Conservation (phyloP, 495 filamentous ascomycete species). For the Recurvomyces mirabilis region DNA sequence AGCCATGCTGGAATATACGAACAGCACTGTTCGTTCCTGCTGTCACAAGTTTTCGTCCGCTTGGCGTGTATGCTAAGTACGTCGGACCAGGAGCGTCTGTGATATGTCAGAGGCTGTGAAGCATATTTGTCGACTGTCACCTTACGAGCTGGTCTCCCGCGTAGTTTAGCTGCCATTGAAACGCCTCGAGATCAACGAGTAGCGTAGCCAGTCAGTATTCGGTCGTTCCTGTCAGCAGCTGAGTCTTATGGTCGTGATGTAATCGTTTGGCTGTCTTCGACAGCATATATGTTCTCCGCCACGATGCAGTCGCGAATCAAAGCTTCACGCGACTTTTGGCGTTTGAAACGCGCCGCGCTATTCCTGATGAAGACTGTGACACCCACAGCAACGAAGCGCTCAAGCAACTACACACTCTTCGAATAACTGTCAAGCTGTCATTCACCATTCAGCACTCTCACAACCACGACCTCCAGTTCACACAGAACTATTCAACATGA, state of each 20-base stretch:
- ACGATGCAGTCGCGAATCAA: no score
- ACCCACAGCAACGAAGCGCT: no score
- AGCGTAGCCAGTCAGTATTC: no score
- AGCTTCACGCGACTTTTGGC: no score
- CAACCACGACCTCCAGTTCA: background rate
- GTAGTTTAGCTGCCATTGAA: conserved; percentile 25
- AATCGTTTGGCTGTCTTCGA: no score
- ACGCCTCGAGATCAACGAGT: no score
- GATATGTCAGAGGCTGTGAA: background rate
- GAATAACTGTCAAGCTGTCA: background rate
- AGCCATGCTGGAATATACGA: conserved; percentile 79
- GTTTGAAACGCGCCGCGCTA: no score
- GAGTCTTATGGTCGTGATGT: no score
- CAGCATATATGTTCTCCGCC: no score
- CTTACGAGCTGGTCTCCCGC: conserved; percentile 40
- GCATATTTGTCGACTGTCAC: background rate
- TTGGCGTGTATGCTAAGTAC: conserved; percentile 54
- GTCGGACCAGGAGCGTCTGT: conserved; percentile 59
- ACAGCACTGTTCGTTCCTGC: conserved; percentile 83
- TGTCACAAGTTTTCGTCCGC: conserved; percentile 63
- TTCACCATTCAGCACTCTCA: background rate
- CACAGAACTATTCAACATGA: conserved; percentile 6
- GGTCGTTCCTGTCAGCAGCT: no score
- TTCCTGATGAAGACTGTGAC: no score
- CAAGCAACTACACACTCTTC: background rate